Conservation (phyloP, 2,329 filamentous ascomycete species). For the Aspergillus sp. region DNA sequence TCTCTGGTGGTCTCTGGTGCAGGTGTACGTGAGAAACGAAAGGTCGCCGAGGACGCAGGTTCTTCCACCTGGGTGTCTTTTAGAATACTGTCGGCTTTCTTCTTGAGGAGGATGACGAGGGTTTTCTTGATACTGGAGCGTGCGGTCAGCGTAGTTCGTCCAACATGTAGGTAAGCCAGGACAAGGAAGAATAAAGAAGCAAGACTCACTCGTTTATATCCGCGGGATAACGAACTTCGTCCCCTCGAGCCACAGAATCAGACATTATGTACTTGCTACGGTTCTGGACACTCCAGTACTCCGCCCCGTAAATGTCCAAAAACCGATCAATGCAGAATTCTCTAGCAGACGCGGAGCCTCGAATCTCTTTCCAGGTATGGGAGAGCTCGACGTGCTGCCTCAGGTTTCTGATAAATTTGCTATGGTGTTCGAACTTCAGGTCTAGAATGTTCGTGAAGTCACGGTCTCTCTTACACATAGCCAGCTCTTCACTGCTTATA, state of each 20-base stretch:
- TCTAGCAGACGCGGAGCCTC: slow-evolving; percentile 3
- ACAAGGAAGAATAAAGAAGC: neutral
- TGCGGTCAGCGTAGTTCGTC: neutral
- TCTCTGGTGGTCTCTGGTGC: neutral
- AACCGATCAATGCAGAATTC: slow-evolving; percentile 17
- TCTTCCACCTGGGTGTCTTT: neutral
- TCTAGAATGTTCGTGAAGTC: slow-evolving; percentile 25
- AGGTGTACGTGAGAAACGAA: neutral
- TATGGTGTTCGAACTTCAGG: slow-evolving; percentile 17
- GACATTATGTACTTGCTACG: slow-evolving; percentile 19
- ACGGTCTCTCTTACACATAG: slow-evolving; percentile 9
- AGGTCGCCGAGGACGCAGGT: neutral
- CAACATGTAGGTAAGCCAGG: neutral
- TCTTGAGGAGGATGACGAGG: slow-evolving; percentile 19
- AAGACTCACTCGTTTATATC: slow-evolving; percentile 20
- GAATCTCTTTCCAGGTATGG: slow-evolving; percentile 15
- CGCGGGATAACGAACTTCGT: slow-evolving; percentile 20
- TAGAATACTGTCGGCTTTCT: slow-evolving; percentile 14
- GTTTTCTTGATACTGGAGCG: slow-evolving; percentile 13
- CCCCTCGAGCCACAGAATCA: slow-evolving; percentile 16
- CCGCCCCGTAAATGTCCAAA: slow-evolving; percentile 16
- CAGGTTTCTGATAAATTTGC: slow-evolving; percentile 15
- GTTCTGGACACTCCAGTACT: slow-evolving; percentile 24
- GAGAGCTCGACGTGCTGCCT: slow-evolving; percentile 10
- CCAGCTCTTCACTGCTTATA: neutral